These are phyloP conservation scores for Pythium guiyangense DNA, from an alignment of 352 stramenopile genomes.

Conservation along the genomic window DNA sequence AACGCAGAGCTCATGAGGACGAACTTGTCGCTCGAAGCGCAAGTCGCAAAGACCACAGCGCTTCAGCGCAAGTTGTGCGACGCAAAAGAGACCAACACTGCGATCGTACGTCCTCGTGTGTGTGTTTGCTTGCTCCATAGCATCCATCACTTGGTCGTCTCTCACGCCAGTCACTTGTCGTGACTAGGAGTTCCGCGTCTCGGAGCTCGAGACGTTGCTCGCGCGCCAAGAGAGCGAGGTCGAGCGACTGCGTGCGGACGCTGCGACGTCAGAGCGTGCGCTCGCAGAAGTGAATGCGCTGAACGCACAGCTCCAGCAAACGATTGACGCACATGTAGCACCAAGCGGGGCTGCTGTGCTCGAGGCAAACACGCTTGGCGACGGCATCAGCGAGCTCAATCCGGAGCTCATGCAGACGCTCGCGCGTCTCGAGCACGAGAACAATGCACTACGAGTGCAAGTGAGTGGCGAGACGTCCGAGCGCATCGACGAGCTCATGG, in stretches of 20 bases:
- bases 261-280: slow-evolving; percentile 23
- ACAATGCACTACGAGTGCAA: slow-evolving; percentile 40
- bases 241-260: slow-evolving; percentile 16
- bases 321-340: slow-evolving; percentile 18
- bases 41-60: slow-evolving; percentile 34
- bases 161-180: neutral
- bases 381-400: slow-evolving; percentile 58
- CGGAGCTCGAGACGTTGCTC: slow-evolving; percentile 44
- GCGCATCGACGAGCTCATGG: slow-evolving; percentile 45
- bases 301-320: slow-evolving; percentile 51
- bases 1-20: slow-evolving; percentile 53
- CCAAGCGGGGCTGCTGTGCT: neutral
- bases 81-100: slow-evolving; percentile 60
- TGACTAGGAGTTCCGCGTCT: slow-evolving; percentile 59
- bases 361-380: slow-evolving; percentile 10
- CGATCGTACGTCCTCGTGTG: slow-evolving; percentile 29
- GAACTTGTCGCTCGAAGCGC: slow-evolving; percentile 45
- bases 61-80: slow-evolving; percentile 66
- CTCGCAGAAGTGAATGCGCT: slow-evolving; percentile 35
- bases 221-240: slow-evolving; percentile 28
- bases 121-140: no score
- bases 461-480: slow-evolving; percentile 45
- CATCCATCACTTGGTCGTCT: neutral
- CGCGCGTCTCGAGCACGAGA: slow-evolving; percentile 51
- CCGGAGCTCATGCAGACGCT: slow-evolving; percentile 66